A percentile compares a stretch with the other conserved stretches of the same genome.
These are phyloP conservation scores for Perkinsela sp. DNA, from an alignment of 208 protist genomes.

Conservation along the genomic window DNA sequence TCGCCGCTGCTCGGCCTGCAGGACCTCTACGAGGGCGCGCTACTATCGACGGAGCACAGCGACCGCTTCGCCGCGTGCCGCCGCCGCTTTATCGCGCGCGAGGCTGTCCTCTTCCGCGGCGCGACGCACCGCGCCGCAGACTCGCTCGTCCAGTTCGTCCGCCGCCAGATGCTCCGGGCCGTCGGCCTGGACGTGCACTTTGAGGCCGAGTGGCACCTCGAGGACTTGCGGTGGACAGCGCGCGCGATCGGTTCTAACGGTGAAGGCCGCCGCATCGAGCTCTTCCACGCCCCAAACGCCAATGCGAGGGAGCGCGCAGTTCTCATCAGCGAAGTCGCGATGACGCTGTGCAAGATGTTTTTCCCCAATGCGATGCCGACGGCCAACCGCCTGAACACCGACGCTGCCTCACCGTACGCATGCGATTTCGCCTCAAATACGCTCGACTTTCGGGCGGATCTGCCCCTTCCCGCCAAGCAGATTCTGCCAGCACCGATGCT, in stretches of 20 bases:
- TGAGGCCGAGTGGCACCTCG: neutral
- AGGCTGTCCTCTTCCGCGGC: neutral
- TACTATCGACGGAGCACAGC: neutral
- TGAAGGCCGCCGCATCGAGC: neutral
- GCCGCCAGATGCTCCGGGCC: neutral
- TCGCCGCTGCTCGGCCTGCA: neutral
- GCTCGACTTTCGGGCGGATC: neutral
- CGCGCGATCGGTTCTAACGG: neutral
- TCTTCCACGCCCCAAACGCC: neutral
- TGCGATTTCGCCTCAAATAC: neutral
- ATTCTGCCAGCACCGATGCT: neutral
- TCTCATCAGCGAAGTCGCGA: neutral
- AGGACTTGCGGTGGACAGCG: neutral
- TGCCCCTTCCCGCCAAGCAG: neutral
- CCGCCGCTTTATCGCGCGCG: neutral
- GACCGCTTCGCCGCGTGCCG: neutral
- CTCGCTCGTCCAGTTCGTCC: neutral
- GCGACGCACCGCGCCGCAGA: neutral
- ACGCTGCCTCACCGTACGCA: neutral
- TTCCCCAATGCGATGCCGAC: neutral
- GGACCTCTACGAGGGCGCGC: neutral
- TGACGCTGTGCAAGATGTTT: neutral
- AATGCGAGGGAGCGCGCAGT: neutral
- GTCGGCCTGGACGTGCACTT: neutral
- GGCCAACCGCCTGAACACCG: neutral